Conservation (phyloP, 2,329 filamentous ascomycete genomes). For the Neonectria magnoliae region DNA sequence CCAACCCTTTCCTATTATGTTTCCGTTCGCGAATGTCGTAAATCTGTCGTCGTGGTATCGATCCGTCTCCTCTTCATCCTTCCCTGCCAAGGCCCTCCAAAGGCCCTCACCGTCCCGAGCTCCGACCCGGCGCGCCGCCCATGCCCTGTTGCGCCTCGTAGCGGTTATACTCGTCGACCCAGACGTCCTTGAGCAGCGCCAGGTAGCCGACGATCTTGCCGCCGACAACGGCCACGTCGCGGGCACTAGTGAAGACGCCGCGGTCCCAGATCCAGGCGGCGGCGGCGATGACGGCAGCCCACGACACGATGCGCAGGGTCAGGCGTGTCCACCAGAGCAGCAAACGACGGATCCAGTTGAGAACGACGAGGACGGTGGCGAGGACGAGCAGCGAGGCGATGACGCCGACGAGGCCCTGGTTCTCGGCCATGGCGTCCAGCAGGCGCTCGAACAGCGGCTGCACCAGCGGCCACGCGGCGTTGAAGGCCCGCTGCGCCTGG, state of each 20-base stretch:
- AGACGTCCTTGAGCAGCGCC: constrained; percentile 62
- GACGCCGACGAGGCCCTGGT: constrained; percentile 48
- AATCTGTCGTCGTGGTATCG: constrained; percentile 14
- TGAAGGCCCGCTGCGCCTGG: constrained; percentile 43
- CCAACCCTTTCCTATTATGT: background rate
- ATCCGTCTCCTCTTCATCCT: constrained; percentile 6
- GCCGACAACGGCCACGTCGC: constrained; percentile 62
- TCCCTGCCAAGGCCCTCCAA: background rate
- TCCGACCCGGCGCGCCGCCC: constrained; percentile 31
- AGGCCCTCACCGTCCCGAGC: constrained; percentile 27
- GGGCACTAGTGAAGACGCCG: constrained; percentile 70
- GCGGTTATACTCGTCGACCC: constrained; percentile 65
- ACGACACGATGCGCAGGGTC: constrained; percentile 70
- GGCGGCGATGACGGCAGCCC: constrained; percentile 65
- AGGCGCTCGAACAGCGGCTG: constrained; percentile 55
- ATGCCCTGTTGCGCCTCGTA: constrained; percentile 61
- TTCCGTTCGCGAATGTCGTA: constrained; percentile 17
- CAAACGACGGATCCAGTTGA: constrained; percentile 76
- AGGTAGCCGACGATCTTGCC: constrained; percentile 58
- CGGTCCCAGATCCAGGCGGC: constrained; percentile 70
- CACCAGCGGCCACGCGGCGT: constrained; percentile 53
- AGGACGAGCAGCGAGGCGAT: constrained; percentile 48
- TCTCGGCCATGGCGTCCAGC: constrained; percentile 46
- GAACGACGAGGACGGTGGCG: constrained; percentile 69
- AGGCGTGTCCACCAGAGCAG: constrained; percentile 83